phyloP scores from a whole-genome alignment of 345 rosid species.

The Microthlaspi erraticum region DNA sequence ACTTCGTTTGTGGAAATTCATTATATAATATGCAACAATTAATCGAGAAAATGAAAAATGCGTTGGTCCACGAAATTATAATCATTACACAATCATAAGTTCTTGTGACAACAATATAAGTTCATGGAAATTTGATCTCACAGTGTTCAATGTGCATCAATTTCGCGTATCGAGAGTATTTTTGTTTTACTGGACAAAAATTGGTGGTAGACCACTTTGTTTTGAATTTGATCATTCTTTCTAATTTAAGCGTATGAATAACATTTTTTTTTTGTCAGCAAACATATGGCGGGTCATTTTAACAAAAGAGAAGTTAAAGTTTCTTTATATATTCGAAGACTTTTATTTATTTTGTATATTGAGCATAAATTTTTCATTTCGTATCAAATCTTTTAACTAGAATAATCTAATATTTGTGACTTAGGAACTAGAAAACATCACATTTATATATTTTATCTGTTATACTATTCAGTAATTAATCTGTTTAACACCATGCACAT shows the following conservation, averaged over 20 bases:
- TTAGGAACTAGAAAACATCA: too few species aligned
- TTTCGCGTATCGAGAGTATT: neutral
- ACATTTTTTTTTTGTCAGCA: too few species aligned
- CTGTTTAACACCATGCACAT: too few species aligned
- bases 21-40: neutral
- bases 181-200: conserved; percentile 9
- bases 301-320: neutral
- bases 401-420: too few species aligned
- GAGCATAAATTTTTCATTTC: too few species aligned
- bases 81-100: conserved; percentile 43
- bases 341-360: too few species aligned
- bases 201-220: conserved; percentile 1
- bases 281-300: neutral
- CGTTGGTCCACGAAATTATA: conserved; percentile 32
- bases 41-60: conserved; percentile 1
- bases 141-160: conserved; percentile 20
- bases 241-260: neutral
- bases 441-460: too few species aligned
- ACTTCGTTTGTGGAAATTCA: neutral
- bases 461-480: too few species aligned
- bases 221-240: neutral
- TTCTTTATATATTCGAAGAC: neutral
- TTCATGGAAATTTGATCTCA: conserved; percentile 32
- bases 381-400: too few species aligned
- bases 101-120: conserved; percentile 27